These are phyloP conservation scores for button mushroom (Agaricus bisporus) DNA, from an alignment of 768 basidiomycete species.

Conservation along the genomic window DNA sequence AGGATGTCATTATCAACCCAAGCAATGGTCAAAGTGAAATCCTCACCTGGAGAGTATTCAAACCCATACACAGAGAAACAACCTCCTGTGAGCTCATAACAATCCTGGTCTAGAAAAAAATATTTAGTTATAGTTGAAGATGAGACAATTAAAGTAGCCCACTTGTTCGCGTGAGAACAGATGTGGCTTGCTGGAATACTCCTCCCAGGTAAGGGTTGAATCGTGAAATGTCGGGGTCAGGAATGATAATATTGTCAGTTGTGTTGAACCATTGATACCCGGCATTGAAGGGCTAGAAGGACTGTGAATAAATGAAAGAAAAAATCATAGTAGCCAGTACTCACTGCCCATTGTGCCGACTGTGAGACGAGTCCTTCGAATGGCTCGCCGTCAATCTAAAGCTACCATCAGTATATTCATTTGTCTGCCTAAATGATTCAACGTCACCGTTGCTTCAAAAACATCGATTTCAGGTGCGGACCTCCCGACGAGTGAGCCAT, in stretches of 20 bases:
- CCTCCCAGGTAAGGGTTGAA: conserved; percentile 72
- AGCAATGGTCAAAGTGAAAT: neutral
- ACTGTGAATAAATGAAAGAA: conserved; percentile 1
- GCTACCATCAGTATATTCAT: neutral
- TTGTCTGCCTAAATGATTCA: neutral
- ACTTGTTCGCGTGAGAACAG: conserved; percentile 59
- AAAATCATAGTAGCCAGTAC: conserved; percentile 18
- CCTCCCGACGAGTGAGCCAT: conserved; percentile 79
- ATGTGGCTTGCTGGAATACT: conserved; percentile 79
- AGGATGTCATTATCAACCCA: neutral
- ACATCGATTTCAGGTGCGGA: conserved; percentile 88
- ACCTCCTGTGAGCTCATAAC: conserved; percentile 52
- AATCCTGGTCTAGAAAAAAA: conserved; percentile 47
- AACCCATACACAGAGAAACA: conserved; percentile 73
- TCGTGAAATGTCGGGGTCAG: conserved; percentile 40
- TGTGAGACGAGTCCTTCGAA: conserved; percentile 63
- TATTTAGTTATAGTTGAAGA: neutral
- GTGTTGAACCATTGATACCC: conserved; percentile 67
- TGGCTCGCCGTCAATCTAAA: conserved; percentile 26
- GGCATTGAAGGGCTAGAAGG: conserved; percentile 65
- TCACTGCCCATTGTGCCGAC: conserved; percentile 76
- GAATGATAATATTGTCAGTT: conserved; percentile 49
- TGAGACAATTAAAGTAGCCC: conserved; percentile 11
- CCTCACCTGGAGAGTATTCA: conserved; percentile 66
- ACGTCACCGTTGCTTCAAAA: conserved; percentile 69